These are phyloP conservation scores for Brassica hybrid DNA, from an alignment of 441 rosid genomes.

Conservation along the genomic window DNA sequence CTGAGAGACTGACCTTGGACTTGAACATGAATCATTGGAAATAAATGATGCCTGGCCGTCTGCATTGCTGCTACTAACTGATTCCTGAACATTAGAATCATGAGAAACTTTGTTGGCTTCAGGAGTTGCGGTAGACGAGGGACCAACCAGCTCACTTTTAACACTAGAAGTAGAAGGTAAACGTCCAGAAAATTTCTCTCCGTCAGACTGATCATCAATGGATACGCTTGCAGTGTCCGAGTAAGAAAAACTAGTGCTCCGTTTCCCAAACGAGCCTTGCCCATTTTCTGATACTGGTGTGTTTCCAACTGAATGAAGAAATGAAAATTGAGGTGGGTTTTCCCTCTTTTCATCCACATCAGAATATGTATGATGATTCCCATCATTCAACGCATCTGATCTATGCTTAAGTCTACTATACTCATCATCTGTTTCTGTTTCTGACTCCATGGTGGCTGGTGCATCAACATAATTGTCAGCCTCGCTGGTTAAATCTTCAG, in stretches of 20 bases:
- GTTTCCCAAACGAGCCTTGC: conserved; percentile 58
- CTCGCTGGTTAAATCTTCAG: conserved; percentile 85
- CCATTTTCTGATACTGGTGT: conserved; percentile 74
- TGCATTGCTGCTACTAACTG: conserved; percentile 38
- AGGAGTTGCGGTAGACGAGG: conserved; percentile 42
- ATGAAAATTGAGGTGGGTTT: conserved; percentile 55
- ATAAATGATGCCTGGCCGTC: conserved; percentile 43
- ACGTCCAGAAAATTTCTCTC: conserved; percentile 52
- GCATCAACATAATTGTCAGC: conserved; percentile 92
- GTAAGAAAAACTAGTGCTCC: conserved; percentile 57
- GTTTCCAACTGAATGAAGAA: conserved; percentile 68
- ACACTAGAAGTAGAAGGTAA: conserved; percentile 43
- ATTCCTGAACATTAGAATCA: conserved; percentile 43
- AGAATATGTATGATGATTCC: conserved; percentile 45
- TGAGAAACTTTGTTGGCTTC: conserved; percentile 38
- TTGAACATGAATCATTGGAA: conserved; percentile 47
- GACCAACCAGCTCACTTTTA: conserved; percentile 41
- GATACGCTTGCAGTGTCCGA: conserved; percentile 63
- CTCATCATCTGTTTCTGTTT: conserved; percentile 77
- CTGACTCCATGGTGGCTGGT: conserved; percentile 85
- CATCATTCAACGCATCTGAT: conserved; percentile 41
- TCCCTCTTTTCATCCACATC: conserved; percentile 60
- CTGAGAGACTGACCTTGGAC: conserved; percentile 41
- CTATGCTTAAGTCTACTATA: conserved; percentile 48
- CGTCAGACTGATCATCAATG: conserved; percentile 60